Conservation (phyloP, 208 protist genomes). For the Trichomonas vaginalis region DNA sequence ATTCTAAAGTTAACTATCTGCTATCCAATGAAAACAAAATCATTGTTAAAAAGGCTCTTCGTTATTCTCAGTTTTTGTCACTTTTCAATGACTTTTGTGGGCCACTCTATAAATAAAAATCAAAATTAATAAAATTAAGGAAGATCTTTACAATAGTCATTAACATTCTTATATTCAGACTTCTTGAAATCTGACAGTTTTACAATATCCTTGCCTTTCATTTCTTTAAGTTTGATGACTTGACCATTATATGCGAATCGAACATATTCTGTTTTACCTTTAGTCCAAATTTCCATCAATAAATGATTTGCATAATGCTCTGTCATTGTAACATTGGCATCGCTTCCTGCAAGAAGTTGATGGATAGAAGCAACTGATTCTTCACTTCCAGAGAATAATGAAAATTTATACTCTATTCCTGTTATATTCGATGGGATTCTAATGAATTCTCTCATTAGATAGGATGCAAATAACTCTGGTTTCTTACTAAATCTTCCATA, state of each 20-base stretch:
- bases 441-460: neutral
- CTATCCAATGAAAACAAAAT: too few species aligned
- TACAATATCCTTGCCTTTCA: neutral
- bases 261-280: neutral
- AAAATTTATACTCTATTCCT: neutral
- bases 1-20: too few species aligned
- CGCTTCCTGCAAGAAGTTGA: neutral
- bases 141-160: neutral
- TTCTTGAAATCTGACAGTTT: neutral
- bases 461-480: neutral
- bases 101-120: too few species aligned
- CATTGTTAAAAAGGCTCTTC: too few species aligned
- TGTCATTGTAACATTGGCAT: neutral
- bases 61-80: too few species aligned
- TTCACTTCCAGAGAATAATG: neutral
- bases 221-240: neutral
- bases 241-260: neutral
- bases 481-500: neutral
- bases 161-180: neutral
- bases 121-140: too few species aligned
- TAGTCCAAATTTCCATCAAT: neutral
- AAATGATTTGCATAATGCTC: neutral
- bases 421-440: neutral
- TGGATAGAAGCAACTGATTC: neutral
- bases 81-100: too few species aligned